Percentiles rank a stretch among this genome's conserved stretches.
Conservation (phyloP, 192 early-diverging fungal genomes). For the Backusella tuberculispora region DNA sequence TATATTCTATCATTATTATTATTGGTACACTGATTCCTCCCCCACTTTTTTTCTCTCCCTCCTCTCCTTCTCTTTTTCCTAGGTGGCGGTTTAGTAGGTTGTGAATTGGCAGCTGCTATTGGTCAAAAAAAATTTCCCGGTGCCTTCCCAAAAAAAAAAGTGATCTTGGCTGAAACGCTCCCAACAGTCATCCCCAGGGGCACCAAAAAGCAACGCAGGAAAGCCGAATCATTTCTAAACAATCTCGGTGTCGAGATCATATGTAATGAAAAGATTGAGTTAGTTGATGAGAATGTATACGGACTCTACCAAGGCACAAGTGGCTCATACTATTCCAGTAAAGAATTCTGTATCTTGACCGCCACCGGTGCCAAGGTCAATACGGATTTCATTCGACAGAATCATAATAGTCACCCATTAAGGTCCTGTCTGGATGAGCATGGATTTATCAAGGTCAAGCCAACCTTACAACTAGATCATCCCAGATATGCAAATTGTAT, state of each 20-base stretch:
- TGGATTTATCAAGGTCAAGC: constrained; percentile 38
- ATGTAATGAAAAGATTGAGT: constrained; percentile 25
- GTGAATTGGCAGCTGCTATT: constrained; percentile 47
- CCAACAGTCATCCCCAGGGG: constrained; percentile 22
- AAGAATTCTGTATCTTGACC: constrained; percentile 31
- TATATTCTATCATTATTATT: not conserved
- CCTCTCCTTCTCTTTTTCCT: not conserved
- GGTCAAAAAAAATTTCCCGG: constrained; percentile 18
- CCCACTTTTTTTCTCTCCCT: not conserved
- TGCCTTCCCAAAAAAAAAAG: constrained; percentile 18
- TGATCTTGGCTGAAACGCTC: constrained; percentile 32
- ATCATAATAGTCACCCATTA: not conserved
- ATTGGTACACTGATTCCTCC: not conserved
- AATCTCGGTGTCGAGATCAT: constrained; percentile 36
- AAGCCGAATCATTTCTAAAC: constrained; percentile 24
- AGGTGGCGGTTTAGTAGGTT: constrained; percentile 53
- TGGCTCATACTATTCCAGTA: constrained; percentile 23
- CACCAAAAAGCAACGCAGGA: constrained; percentile 22
- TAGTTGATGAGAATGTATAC: not conserved
- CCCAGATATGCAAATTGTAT: constrained; percentile 28
- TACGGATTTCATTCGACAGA: constrained; percentile 24
- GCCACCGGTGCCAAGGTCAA: constrained; percentile 36
- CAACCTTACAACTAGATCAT: constrained; percentile 46
- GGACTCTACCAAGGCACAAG: constrained; percentile 27
- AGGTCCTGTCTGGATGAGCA: constrained; percentile 25